Percentiles rank a stretch among this genome's conserved stretches.
phyloP scores from a whole-genome alignment of 352 stramenopile genomes.

The Pythium graminicola region DNA sequence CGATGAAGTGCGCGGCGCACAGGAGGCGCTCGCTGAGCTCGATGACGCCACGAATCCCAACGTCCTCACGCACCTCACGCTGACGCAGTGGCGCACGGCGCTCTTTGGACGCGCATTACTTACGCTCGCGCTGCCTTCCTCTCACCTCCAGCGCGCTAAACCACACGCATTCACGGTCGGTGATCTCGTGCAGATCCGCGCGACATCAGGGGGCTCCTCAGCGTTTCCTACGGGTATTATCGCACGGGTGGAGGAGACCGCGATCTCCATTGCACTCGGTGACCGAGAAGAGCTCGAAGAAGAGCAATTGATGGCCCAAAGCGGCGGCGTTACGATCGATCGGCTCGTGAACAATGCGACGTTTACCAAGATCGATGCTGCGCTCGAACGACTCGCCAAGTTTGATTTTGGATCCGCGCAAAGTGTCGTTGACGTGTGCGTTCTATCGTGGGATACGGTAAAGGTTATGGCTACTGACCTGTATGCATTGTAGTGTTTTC shows the following conservation, averaged over 20 bases:
- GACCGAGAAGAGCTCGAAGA: constrained; percentile 54
- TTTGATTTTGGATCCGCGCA: constrained; percentile 50
- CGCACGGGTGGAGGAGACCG: constrained; percentile 46
- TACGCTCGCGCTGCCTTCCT: constrained; percentile 41
- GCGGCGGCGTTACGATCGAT: constrained; percentile 48
- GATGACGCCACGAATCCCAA: constrained; percentile 59
- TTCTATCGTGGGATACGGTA: not conserved
- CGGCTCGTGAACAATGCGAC: constrained; percentile 84
- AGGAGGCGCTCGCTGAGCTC: constrained; percentile 47
- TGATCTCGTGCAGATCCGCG: constrained; percentile 78
- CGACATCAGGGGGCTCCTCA: not conserved
- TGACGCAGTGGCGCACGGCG: constrained; percentile 38
- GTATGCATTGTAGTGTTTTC: constrained; percentile 38
- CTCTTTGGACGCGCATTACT: constrained; percentile 68
- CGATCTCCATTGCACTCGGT: constrained; percentile 52
- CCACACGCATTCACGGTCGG: constrained; percentile 78
- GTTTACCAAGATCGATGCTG: constrained; percentile 59
- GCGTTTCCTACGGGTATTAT: constrained; percentile 54
- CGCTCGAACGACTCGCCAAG: constrained; percentile 63
- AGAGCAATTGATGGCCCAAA: constrained; percentile 28
- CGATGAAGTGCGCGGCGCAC: constrained; percentile 51
- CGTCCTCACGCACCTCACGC: constrained; percentile 45
- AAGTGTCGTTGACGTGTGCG: constrained; percentile 57
- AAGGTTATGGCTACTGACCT: not conserved
- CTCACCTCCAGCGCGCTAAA: constrained; percentile 40